Conservation (phyloP, 75 land plant genomes). For the Cryptomeria japonica region DNA sequence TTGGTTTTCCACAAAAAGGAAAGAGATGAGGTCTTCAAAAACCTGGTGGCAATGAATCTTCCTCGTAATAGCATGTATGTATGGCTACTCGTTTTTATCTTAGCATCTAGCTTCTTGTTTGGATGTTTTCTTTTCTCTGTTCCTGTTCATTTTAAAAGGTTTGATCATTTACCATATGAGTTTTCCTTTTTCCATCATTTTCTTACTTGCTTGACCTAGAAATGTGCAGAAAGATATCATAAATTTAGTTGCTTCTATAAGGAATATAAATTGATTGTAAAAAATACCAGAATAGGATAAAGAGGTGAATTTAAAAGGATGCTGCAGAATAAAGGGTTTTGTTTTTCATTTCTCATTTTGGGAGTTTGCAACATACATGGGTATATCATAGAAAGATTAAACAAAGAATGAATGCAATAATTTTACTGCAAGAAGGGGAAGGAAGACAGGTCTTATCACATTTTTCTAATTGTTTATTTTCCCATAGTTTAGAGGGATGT, state of each 20-base stretch:
- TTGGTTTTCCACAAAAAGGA: conserved; percentile 97
- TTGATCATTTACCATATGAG: neutral
- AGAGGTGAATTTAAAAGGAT: neutral
- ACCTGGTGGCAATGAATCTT: conserved; percentile 91
- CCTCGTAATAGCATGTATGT: conserved; percentile 97
- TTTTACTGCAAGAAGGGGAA: neutral
- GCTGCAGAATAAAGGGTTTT: neutral
- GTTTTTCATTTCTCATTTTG: neutral
- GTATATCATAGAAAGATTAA: neutral
- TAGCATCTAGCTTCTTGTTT: neutral
- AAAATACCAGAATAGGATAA: neutral
- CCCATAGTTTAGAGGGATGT: neutral
- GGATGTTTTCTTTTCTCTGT: neutral
- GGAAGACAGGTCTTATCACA: neutral
- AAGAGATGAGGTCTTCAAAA: conserved; percentile 97
- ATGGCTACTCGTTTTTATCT: conserved; percentile 8
- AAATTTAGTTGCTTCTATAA: neutral
- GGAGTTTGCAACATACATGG: neutral
- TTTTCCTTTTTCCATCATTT: neutral
- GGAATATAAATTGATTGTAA: neutral
- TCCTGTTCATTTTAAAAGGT: conserved; percentile 6
- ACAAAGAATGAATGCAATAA: neutral
- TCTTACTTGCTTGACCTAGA: neutral
- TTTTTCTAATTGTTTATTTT: too few relatives aligned
- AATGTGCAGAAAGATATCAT: neutral